Evolutionary conservation across 202 grass and related monocot genomes (phyloP), one percentile per base, ranked within the genome.

Genomic region (Hordeum pubiflorum): DNA sequence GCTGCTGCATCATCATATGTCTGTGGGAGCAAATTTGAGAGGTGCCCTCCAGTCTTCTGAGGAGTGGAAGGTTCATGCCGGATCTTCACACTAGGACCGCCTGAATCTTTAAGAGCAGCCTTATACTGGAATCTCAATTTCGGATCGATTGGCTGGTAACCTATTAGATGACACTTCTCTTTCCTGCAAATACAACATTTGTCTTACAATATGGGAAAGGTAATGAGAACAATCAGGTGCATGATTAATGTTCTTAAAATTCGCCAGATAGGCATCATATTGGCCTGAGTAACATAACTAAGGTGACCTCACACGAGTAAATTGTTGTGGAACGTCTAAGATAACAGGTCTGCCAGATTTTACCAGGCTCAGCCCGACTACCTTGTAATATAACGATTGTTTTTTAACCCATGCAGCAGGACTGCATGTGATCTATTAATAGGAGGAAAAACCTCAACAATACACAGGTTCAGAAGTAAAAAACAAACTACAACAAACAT

Each of bases 121-220:
- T 89, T 89, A 85, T 82, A 89, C 66, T 89, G 73, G 37, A 78
- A 78, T 81, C 86, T 91, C 79, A 89, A 79, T 23, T 84, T 60
- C 10, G 67, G 78, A 86, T 43, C 54, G 0, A 26, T 2, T 33
- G 87, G 81, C 85, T 97, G 94, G 79, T 97, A 97, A 41, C 94
- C 94, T 81, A 97, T 92, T 65, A 94, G 72, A 75, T 97, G 94
- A 55, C 94, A 97, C 20, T 89, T 91, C 22, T 92, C 76, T 77
- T 94, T 97, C 94, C 94, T 97, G 81, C 77, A 89, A 87, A 87
- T 70, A 69, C 64, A 88, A 0, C 58, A 20, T 18, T 72, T 18
- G n/a, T 72, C 67, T 62, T n/a, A 43, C 3, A 20, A 44, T 77
- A 57, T 69, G 29, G 20, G 68, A 23, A 79, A 57, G 14, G 10